Evolutionary conservation across 1,284 basidiomycete species (phyloP), one percentile per base, ranked within the genome.

Genomic region (Fomitopsis palustris): DNA sequence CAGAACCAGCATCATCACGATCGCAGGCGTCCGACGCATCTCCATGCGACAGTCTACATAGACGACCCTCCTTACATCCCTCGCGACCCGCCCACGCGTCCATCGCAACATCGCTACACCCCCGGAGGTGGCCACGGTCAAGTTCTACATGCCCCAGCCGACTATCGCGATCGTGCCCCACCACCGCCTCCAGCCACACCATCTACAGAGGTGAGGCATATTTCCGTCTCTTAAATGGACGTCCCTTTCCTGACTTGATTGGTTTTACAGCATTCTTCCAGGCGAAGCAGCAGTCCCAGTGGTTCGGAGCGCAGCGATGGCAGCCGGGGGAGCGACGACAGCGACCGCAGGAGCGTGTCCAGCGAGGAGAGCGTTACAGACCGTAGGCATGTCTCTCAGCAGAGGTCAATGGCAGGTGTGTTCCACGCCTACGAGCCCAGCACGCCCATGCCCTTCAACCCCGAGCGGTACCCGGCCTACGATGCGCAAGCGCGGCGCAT

Each of bases 401-500:
- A 57, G n/a, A 14, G 41, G 53, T 54, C 31, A 9, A 43, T 52
- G 37, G 41, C 29, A 23, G 52, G 33, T 7, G 23, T 45, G 16
- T 51, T 55, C n/a, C 54, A 56, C 19, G 47, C 37, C 16, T 31
- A 25, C 51, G 47, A 58, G 51, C 55, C 43, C 45, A 33, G 35
- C 39, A 7, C 56, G 51, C 53, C 51, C 38, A 19, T 47, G 23
- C 60, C 33, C 17, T 69, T 63, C 57, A 69, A 67, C 53, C 65
- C 61, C 19, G 64, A 66, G 39, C 67, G 63, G 37, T 71, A 74
- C 53, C 70, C 69, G 12, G 71, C 67, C 3, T 72, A 70, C 61
- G 71, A 75, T 60, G 64, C 61, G 5, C 58, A 64, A 16, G 61
- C 63, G 38, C 63, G 66, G 35, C 59, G 71, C 29, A 67, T 70